Percentiles rank a stretch among this genome's conserved stretches.
These are phyloP conservation scores for Escovopsis sp. DNA, from an alignment of 2,329 filamentous ascomycete species.

Conservation along the genomic window DNA sequence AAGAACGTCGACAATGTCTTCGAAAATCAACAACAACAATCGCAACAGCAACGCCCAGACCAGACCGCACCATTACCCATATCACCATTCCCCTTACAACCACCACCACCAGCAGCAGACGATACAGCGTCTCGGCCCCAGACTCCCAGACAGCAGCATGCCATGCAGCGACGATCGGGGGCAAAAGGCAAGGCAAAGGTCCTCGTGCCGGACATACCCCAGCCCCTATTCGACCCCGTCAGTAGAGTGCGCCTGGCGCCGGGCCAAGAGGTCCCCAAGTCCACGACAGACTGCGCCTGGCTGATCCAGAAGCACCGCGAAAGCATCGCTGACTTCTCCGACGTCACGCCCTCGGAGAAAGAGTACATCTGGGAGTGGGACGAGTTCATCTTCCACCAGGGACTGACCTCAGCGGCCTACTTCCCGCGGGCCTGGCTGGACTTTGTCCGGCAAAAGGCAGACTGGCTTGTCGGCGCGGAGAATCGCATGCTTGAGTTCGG, in stretches of 20 bases:
- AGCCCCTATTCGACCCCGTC: constrained; percentile 40
- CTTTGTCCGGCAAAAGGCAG: constrained; percentile 34
- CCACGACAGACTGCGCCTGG: constrained; percentile 34
- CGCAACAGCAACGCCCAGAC: constrained; percentile 11
- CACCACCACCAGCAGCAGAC: constrained; percentile 6
- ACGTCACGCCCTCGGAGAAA: constrained; percentile 37
- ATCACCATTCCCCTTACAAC: constrained; percentile 12
- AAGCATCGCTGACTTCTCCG: constrained; percentile 39
- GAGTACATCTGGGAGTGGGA: constrained; percentile 46
- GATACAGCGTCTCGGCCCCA: too few relatives aligned
- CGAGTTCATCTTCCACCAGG: constrained; percentile 34
- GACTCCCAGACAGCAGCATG: too few relatives aligned
- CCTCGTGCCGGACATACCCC: constrained; percentile 32
- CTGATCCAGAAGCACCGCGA: constrained; percentile 44
- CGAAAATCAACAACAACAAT: too few relatives aligned
- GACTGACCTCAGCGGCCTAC: constrained; percentile 35
- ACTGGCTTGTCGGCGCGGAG: constrained; percentile 34
- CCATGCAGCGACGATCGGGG: constrained; percentile 2
- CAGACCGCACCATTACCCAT: constrained; percentile 10
- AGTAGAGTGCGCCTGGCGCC: constrained; percentile 37
- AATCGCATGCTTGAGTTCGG: constrained; percentile 37
- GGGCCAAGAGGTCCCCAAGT: constrained; percentile 30
- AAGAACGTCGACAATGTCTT: constrained; percentile 13
- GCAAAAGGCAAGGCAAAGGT: constrained; percentile 15
- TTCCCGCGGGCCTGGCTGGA: constrained; percentile 35